A percentile compares a stretch with the other conserved stretches of the same genome.
phyloP scores from a whole-genome alignment of 306 rosid genomes.

The Ormosia emarginata region DNA sequence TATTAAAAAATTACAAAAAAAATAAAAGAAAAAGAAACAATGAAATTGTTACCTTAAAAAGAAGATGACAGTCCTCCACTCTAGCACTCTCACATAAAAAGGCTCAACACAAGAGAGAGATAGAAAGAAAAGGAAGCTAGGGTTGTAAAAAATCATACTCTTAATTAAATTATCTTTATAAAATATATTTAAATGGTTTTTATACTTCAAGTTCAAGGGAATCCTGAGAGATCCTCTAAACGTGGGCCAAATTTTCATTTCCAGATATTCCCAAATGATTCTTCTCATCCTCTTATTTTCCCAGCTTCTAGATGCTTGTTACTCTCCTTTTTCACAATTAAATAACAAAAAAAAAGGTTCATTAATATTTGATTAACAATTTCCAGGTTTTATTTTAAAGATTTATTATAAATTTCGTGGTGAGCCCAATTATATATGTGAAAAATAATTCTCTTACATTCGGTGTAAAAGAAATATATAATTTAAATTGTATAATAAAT shows the following conservation, averaged over 20 bases:
- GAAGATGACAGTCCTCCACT: too few species aligned
- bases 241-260: background rate
- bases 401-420: background rate
- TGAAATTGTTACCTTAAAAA: too few species aligned
- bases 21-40: too few species aligned
- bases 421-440: background rate
- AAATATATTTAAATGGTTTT: background rate
- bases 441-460: background rate
- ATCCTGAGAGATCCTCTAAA: background rate
- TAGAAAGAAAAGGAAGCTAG: too few species aligned
- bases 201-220: background rate
- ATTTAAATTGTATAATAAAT: background rate
- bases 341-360: too few species aligned
- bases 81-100: too few species aligned
- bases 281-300: background rate
- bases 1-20: too few species aligned
- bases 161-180: background rate
- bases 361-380: too few species aligned
- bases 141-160: too few species aligned
- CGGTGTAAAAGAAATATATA: background rate
- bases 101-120: too few species aligned
- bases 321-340: background rate
- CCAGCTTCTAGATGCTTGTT: background rate
- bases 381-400: background rate
- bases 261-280: conserved; percentile 1